These are phyloP conservation scores for Ceratocystis huliohia DNA, from an alignment of 2,329 filamentous ascomycete species.

Conservation along the genomic window DNA sequence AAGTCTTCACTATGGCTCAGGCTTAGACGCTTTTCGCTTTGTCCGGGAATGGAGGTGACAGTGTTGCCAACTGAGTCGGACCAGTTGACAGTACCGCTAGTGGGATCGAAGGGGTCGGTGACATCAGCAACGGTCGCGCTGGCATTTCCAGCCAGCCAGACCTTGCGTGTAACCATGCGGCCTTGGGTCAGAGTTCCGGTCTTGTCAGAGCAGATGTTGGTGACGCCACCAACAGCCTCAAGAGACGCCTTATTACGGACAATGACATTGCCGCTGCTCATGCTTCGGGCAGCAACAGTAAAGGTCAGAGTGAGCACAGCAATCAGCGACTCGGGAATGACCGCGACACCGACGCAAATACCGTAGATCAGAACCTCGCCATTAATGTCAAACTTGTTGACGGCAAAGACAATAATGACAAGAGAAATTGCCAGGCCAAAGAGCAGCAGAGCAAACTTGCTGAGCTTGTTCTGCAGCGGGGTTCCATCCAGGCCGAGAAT, in stretches of 20 bases:
- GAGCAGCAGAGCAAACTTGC: slow-evolving; percentile 69
- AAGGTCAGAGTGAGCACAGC: slow-evolving; percentile 61
- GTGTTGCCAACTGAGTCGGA: slow-evolving; percentile 26
- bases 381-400: slow-evolving; percentile 40
- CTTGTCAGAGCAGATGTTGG: slow-evolving; percentile 58
- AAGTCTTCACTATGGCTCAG: slow-evolving; percentile 27
- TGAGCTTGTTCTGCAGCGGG: slow-evolving; percentile 71
- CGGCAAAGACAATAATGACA: slow-evolving; percentile 49
- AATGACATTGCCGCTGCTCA: slow-evolving; percentile 52
- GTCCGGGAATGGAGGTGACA: slow-evolving; percentile 12
- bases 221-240: slow-evolving; percentile 57
- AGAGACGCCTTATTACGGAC: slow-evolving; percentile 52
- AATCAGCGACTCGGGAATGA: slow-evolving; percentile 54
- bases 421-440: slow-evolving; percentile 58
- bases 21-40: slow-evolving; percentile 21
- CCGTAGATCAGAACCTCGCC: slow-evolving; percentile 49
- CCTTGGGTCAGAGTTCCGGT: slow-evolving; percentile 55
- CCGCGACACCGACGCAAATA: slow-evolving; percentile 49
- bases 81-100: slow-evolving; percentile 40
- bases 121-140: slow-evolving; percentile 42
- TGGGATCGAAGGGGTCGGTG: slow-evolving; percentile 49
- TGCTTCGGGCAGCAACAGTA: slow-evolving; percentile 51
- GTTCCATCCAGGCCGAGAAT: slow-evolving; percentile 61
- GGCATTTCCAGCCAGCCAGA: slow-evolving; percentile 46
- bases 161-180: slow-evolving; percentile 52